Evolutionary conservation across 2,329 filamentous ascomycete species (phyloP).

Genomic region (Cordyceps javanica): DNA sequence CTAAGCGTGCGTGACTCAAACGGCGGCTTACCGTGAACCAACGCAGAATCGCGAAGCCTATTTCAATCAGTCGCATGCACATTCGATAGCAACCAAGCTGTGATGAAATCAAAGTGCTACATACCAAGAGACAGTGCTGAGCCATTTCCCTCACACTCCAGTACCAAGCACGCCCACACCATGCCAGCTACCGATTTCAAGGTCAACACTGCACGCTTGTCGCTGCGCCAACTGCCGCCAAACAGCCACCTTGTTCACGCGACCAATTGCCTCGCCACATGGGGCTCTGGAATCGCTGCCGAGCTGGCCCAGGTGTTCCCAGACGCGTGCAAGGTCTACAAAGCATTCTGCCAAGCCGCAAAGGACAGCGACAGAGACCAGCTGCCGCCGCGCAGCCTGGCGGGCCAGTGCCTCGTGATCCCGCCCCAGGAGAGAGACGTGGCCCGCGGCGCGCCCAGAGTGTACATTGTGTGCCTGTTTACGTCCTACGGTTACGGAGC

Average conservation of each 20-base stretch:
- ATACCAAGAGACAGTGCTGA: not conserved
- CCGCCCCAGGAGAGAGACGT: slow-evolving; percentile 21
- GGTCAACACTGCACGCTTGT: not conserved
- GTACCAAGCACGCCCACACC: not conserved
- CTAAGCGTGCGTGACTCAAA: slow-evolving; percentile 5
- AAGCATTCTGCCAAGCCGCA: slow-evolving; percentile 19
- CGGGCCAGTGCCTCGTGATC: slow-evolving; percentile 24
- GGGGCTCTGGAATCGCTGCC: slow-evolving; percentile 24
- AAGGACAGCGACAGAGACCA: slow-evolving; percentile 11
- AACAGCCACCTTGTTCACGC: slow-evolving; percentile 24
- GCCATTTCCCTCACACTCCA: not conserved
- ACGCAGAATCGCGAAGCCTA: not conserved
- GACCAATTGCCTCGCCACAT: slow-evolving; percentile 26
- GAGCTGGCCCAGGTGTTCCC: slow-evolving; percentile 23
- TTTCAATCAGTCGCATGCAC: not conserved
- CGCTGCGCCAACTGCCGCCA: not conserved
- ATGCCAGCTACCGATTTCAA: not conserved
- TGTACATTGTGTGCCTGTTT: slow-evolving; percentile 20
- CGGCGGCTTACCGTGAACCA: not conserved
- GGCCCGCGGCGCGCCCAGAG: slow-evolving; percentile 16
- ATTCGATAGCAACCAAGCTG: not conserved
- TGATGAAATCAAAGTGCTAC: not conserved
- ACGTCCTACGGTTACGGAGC: slow-evolving; percentile 19
- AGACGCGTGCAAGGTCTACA: slow-evolving; percentile 20
- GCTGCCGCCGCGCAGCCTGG: slow-evolving; percentile 18